phyloP scores from a whole-genome alignment of 108 stramenopile genomes.

The Fragilaria radians region DNA sequence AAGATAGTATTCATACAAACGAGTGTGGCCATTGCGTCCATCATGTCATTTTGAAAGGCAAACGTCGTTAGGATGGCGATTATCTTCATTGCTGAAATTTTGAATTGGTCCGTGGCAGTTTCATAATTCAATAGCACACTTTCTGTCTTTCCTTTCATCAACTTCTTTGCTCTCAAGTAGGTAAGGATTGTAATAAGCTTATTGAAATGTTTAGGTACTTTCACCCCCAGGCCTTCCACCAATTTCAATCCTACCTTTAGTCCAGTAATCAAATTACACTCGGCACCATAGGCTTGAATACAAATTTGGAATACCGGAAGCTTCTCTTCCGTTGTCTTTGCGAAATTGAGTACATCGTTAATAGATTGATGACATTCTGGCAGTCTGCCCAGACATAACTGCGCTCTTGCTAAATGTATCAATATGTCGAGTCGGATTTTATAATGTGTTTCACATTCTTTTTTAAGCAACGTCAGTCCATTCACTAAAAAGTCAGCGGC shows the following conservation, averaged over 20 bases:
- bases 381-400: slow-evolving; percentile 8
- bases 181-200: not conserved
- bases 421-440: slow-evolving; percentile 27
- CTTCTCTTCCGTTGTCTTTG: slow-evolving; percentile 24
- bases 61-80: not conserved
- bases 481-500: slow-evolving; percentile 20
- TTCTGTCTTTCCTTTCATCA: not conserved
- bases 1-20: not conserved
- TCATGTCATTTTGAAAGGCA: not conserved
- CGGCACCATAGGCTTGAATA: not conserved
- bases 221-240: slow-evolving; percentile 1
- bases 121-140: not conserved
- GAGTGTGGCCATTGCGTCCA: not conserved
- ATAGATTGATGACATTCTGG: slow-evolving; percentile 11
- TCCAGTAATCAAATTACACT: not conserved
- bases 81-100: not conserved
- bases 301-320: slow-evolving; percentile 17
- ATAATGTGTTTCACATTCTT: slow-evolving; percentile 22
- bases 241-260: not conserved
- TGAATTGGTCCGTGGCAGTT: not conserved
- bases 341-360: slow-evolving; percentile 12
- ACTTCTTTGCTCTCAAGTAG: not conserved
- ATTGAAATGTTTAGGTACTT: not conserved
- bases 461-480: slow-evolving; percentile 12
- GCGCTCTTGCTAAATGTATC: slow-evolving; percentile 15